Evolutionary conservation across 192 early-diverging fungal species (phyloP).

Genomic region (Mortierella hygrophila): DNA sequence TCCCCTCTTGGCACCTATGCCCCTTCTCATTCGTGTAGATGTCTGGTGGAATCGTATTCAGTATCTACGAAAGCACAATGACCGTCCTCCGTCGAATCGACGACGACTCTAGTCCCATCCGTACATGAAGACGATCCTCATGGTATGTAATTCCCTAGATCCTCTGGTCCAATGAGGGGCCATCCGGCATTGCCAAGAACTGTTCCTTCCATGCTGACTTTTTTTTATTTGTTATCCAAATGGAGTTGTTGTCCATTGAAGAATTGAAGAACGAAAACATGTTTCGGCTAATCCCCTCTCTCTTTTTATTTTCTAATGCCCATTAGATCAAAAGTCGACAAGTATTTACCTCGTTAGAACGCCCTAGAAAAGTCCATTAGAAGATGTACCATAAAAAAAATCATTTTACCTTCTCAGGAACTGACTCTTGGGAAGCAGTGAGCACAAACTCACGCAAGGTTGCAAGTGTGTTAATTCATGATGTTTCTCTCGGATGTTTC

Average conservation of each 20-base stretch:
- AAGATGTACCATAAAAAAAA: not conserved
- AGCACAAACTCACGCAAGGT: too few relatives aligned
- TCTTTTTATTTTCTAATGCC: not conserved
- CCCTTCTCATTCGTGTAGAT: slow-evolving; percentile 59
- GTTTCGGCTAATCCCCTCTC: slow-evolving; percentile 4
- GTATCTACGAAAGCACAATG: slow-evolving; percentile 81
- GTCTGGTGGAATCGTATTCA: slow-evolving; percentile 90
- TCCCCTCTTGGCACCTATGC: not conserved
- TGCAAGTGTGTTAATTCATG: not conserved
- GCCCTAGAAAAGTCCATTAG: not conserved
- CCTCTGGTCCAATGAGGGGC: not conserved
- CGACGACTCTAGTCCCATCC: slow-evolving; percentile 7
- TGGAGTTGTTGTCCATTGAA: not conserved
- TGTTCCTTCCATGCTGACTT: not conserved
- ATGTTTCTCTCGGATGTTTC: not conserved
- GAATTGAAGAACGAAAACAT: not conserved
- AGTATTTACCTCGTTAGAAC: too few relatives aligned
- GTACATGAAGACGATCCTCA: not conserved
- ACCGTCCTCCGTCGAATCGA: slow-evolving; percentile 27
- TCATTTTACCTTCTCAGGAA: not conserved
- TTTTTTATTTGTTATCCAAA: not conserved
- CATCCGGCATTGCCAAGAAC: not conserved
- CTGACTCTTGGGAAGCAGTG: too few relatives aligned
- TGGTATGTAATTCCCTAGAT: not conserved
- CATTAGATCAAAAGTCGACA: not conserved